These are phyloP conservation scores for Neostapfia colusana DNA, from an alignment of 176 grass and related monocot genomes.

Conservation along the genomic window DNA sequence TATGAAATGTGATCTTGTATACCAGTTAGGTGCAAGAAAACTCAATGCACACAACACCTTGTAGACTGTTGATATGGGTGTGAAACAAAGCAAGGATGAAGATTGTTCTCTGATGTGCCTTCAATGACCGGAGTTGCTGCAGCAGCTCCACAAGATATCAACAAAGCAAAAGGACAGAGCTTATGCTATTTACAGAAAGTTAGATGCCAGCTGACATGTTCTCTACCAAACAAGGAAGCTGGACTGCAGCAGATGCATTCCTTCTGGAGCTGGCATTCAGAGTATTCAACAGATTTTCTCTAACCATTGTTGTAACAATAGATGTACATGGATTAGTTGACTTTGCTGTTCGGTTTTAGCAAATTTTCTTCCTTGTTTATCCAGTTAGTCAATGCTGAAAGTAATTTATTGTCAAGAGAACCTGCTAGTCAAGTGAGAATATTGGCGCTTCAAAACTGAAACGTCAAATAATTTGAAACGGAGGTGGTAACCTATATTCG, in stretches of 20 bases:
- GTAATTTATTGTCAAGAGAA: not conserved
- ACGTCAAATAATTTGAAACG: too few species aligned
- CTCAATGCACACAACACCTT: not conserved
- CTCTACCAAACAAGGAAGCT: conserved; percentile 3
- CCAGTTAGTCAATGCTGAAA: not conserved
- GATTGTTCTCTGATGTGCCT: conserved; percentile 17
- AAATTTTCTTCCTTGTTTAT: not conserved
- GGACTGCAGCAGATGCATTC: conserved; percentile 17
- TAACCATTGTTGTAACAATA: conserved; percentile 41
- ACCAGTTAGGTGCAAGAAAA: conserved; percentile 30
- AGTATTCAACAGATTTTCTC: conserved; percentile 29
- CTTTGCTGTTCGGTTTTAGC: conserved; percentile 12
- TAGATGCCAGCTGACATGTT: not conserved
- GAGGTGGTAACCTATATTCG: not conserved
- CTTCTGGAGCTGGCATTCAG: conserved; percentile 13
- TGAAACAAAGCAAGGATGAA: conserved; percentile 23
- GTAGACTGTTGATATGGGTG: not conserved
- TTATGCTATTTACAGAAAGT: conserved; percentile 21
- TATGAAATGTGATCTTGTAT: conserved; percentile 48
- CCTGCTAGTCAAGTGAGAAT: not conserved
- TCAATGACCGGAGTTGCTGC: not conserved
- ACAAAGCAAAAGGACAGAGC: not conserved
- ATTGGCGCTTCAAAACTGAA: too few species aligned
- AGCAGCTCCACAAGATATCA: conserved; percentile 10
- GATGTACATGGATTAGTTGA: conserved; percentile 32